A percentile compares a stretch with the other conserved stretches of the same genome.
phyloP scores from a whole-genome alignment of 2,329 filamentous ascomycete genomes.

The Tolypocladium endophyticum region DNA sequence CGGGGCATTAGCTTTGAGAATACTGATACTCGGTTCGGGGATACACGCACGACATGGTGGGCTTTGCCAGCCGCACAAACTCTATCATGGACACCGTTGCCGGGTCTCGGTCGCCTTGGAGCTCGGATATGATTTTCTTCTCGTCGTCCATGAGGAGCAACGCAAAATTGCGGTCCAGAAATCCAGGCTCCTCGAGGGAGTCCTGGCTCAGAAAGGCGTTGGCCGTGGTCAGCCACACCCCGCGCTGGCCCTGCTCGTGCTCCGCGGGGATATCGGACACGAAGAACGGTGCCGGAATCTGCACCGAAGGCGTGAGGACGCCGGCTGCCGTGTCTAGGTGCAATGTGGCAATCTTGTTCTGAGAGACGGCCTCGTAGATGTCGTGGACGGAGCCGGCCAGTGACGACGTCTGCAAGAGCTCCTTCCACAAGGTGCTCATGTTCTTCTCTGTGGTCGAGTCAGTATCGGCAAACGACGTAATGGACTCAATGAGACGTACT shows the following conservation, averaged over 20 bases:
- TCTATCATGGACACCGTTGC: slow-evolving; percentile 70
- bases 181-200: slow-evolving; percentile 51
- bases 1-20: not conserved
- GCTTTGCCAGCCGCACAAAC: slow-evolving; percentile 66
- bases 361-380: slow-evolving; percentile 70
- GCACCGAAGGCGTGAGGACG: slow-evolving; percentile 49
- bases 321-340: slow-evolving; percentile 57
- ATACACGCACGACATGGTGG: slow-evolving; percentile 47
- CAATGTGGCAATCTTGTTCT: slow-evolving; percentile 76
- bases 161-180: slow-evolving; percentile 77
- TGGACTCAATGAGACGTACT: slow-evolving; percentile 25
- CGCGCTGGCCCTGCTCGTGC: slow-evolving; percentile 58
- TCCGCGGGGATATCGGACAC: slow-evolving; percentile 62
- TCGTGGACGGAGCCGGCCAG: slow-evolving; percentile 75
- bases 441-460: slow-evolving; percentile 32
- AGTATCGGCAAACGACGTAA: not conserved
- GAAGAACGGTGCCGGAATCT: slow-evolving; percentile 57
- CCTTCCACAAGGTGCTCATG: slow-evolving; percentile 58
- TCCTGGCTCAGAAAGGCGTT: slow-evolving; percentile 65
- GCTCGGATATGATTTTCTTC: slow-evolving; percentile 58
- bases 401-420: slow-evolving; percentile 62
- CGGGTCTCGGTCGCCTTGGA: slow-evolving; percentile 67
- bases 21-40: not conserved
- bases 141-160: slow-evolving; percentile 78
- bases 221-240: slow-evolving; percentile 79